Evolutionary conservation across 805 yeast species (phyloP).

Genomic region (Maudiozyma serrabonitensis): DNA sequence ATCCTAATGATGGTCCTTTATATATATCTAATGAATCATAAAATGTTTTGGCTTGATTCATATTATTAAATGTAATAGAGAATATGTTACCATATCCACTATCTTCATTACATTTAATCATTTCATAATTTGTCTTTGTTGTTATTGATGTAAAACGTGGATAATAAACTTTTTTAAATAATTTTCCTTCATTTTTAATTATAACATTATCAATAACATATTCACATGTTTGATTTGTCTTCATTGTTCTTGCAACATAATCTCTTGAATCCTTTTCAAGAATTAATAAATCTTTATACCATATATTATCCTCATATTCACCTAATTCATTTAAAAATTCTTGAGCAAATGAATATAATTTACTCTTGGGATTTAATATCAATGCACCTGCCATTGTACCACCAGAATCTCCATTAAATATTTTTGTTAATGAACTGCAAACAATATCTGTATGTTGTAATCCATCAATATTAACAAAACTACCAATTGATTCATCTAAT

Average conservation of each 20-base stretch:
- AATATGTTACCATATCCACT: slow-evolving; percentile 90
- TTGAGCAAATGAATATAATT: slow-evolving; percentile 36
- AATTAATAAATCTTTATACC: slow-evolving; percentile 92
- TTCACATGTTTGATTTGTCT: slow-evolving; percentile 46
- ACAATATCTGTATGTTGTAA: slow-evolving; percentile 79
- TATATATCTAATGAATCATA: slow-evolving; percentile 42
- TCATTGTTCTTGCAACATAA: slow-evolving; percentile 51
- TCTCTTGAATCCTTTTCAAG: slow-evolving; percentile 91
- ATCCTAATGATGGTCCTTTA: slow-evolving; percentile 88
- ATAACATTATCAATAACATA: slow-evolving; percentile 45
- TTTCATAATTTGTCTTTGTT: slow-evolving; percentile 60
- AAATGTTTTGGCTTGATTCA: slow-evolving; percentile 58
- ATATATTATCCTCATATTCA: slow-evolving; percentile 56
- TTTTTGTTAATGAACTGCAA: slow-evolving; percentile 80
- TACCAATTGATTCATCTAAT: slow-evolving; percentile 93
- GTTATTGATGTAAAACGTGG: slow-evolving; percentile 45
- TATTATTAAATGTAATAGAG: slow-evolving; percentile 58
- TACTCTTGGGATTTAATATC: slow-evolving; percentile 61
- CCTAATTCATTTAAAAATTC: slow-evolving; percentile 33
- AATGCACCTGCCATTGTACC: slow-evolving; percentile 93
- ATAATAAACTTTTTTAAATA: slow-evolving; percentile 59
- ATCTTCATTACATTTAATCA: slow-evolving; percentile 42
- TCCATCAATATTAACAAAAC: slow-evolving; percentile 73
- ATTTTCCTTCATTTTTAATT: slow-evolving; percentile 30
- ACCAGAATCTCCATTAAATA: slow-evolving; percentile 79